These are phyloP conservation scores for Ceratorhiza oryzae-sativae DNA, from an alignment of 1,284 basidiomycete species.

Conservation along the genomic window DNA sequence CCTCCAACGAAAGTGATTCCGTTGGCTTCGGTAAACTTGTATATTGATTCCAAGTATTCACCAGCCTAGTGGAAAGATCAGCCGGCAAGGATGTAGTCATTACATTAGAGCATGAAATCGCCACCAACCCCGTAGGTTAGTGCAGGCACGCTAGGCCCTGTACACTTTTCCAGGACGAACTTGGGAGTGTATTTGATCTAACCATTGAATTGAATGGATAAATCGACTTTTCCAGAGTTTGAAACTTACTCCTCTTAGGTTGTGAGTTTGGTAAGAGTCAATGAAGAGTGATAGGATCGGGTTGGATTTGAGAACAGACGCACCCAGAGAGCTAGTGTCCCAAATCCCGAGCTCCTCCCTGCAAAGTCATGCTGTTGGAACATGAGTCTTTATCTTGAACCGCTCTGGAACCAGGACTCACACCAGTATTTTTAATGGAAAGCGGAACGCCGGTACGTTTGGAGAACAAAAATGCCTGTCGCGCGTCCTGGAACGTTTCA, in stretches of 20 bases:
- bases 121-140: slow-evolving; percentile 37
- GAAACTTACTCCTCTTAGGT: slow-evolving; percentile 39
- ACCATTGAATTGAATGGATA: too few relatives aligned
- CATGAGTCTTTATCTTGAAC: neutral
- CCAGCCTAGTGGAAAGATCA: slow-evolving; percentile 26
- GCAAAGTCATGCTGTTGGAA: slow-evolving; percentile 35
- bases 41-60: slow-evolving; percentile 34
- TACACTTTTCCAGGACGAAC: slow-evolving; percentile 28
- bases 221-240: too few relatives aligned
- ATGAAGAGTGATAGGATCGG: too few relatives aligned
- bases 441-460: slow-evolving; percentile 54
- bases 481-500: slow-evolving; percentile 52
- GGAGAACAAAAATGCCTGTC: slow-evolving; percentile 55
- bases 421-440: slow-evolving; percentile 61
- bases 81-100: neutral
- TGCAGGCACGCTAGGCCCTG: slow-evolving; percentile 24
- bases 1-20: slow-evolving; percentile 42
- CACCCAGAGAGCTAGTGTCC: slow-evolving; percentile 26
- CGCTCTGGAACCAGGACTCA: neutral
- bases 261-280: slow-evolving; percentile 21
- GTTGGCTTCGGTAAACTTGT: slow-evolving; percentile 39
- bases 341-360: slow-evolving; percentile 25
- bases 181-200: slow-evolving; percentile 39
- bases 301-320: neutral
- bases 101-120: neutral